These are phyloP conservation scores for Pistacia vera DNA, from an alignment of 345 rosid genomes.

Conservation along the genomic window DNA sequence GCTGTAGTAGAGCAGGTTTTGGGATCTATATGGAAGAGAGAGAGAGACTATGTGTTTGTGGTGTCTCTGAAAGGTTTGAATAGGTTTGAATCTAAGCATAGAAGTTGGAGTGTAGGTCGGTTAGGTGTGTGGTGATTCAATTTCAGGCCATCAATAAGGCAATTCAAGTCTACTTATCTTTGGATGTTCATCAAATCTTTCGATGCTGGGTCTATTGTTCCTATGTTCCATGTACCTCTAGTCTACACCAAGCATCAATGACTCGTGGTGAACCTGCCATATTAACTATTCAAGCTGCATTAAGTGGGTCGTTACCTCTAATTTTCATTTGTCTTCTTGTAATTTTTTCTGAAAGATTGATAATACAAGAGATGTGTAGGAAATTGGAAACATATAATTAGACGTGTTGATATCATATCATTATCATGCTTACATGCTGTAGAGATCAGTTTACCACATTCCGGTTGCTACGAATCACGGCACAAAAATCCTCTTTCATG, in stretches of 20 bases:
- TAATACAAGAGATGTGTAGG: too few species aligned
- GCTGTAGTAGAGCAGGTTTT: constrained; percentile 55
- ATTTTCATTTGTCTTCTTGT: neutral
- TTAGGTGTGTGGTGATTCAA: too few species aligned
- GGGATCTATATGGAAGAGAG: constrained; percentile 47
- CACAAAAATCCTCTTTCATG: too few species aligned
- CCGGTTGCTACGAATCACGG: too few species aligned
- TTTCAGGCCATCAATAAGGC: constrained; percentile 51
- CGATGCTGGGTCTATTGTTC: constrained; percentile 56
- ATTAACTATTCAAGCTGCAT: constrained; percentile 16
- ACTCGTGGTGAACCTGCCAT: constrained; percentile 36
- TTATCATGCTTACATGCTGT: too few species aligned
- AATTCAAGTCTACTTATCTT: constrained; percentile 52
- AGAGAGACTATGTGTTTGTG: constrained; percentile 19
- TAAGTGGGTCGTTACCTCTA: neutral
- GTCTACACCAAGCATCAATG: neutral
- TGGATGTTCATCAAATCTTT: constrained; percentile 50
- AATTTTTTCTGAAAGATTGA: too few species aligned
- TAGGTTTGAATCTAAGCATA: too few species aligned
- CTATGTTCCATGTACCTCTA: constrained; percentile 30
- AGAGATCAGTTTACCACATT: too few species aligned
- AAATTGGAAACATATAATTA: too few species aligned
- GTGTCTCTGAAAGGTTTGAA: constrained; percentile 42
- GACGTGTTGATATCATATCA: too few species aligned
- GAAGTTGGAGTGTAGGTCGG: too few species aligned